Evolutionary conservation across 805 yeast species (phyloP), one percentile per base, ranked within the genome.

Genomic region (Hanseniaspora thailandica): DNA sequence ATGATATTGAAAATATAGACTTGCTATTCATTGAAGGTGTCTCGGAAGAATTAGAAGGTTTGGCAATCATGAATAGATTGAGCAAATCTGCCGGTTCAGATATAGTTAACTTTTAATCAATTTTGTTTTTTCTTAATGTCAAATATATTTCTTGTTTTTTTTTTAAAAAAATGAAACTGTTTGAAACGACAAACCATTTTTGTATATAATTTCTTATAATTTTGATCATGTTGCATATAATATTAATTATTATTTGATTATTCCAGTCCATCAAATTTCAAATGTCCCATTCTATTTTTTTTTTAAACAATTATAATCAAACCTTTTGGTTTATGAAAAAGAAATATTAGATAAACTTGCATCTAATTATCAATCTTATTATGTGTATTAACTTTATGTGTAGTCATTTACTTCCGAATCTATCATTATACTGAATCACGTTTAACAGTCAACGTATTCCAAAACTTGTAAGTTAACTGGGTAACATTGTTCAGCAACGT

Each of bases 41-140:
- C 7, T 77, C 72, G 26, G 88, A 84, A 58, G 68, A 71, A 1
- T 75, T 82, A 51, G 93, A 88, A 62, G 98, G 98, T 0, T 71
- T 89, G 54, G 98, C 98, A 0, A 83, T 93, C 35, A 90, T 93
- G 96, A 93, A 93, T 65, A 70, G 98, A 60, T 70, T 90, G 31
- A 72, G 76, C 34, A 89, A 89, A 65, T 97, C 97, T 3, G 94
- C 97, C 0, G 68, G 76, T 5, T 50, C 54, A 43, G 54, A 50
- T 43, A 43, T 50, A 34, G 47, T 50, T 20, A 36, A n/a, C 2
- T 50, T 50, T n/a, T 50, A 43, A 25, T n/a, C 15, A 19, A 19
- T 9, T 36, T 19, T 36, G 12, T 2, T 36, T 35, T 35, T 12
- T 4, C 8, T 30, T 30, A 2, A 31, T 17, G 12, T 17, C 6